Conservation (phyloP, 257 asterid species). For the Penstemon davidsonii region DNA sequence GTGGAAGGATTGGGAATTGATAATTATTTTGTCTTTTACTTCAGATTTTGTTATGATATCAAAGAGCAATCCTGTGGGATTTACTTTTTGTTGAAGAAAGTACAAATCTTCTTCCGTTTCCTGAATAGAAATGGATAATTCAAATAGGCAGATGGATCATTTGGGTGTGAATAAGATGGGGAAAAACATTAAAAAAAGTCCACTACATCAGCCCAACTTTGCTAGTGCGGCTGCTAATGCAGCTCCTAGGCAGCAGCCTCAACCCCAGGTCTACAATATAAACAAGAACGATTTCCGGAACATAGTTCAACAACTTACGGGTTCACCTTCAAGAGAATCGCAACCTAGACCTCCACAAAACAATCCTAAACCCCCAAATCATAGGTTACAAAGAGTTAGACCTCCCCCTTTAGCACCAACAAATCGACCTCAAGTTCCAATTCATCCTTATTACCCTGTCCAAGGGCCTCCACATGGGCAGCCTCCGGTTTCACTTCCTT, state of each 20-base stretch:
- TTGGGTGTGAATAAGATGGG: constrained; percentile 86
- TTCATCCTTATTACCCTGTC: constrained; percentile 46
- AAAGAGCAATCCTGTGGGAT: constrained; percentile 6
- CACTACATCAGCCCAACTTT: constrained; percentile 78
- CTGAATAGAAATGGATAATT: constrained; percentile 53
- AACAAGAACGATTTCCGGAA: constrained; percentile 89
- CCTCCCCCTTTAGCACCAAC: constrained; percentile 83
- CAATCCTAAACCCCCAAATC: constrained; percentile 63
- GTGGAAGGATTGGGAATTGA: constrained; percentile 15
- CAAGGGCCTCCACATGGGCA: constrained; percentile 40
- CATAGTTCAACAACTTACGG: constrained; percentile 83
- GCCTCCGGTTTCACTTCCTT: constrained; percentile 42
- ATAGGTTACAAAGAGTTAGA: constrained; percentile 74
- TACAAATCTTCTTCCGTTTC: not conserved
- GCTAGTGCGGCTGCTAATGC: constrained; percentile 39
- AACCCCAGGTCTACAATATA: constrained; percentile 87
- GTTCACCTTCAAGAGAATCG: constrained; percentile 73
- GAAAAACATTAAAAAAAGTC: constrained; percentile 82
- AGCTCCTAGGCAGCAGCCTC: constrained; percentile 70
- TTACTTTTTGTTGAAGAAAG: constrained; percentile 20
- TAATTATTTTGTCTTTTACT: not conserved
- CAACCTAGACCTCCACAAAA: constrained; percentile 65
- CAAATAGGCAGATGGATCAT: constrained; percentile 62
- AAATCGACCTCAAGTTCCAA: constrained; percentile 60
- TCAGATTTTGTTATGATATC: constrained; percentile 9